A percentile compares a stretch with the other conserved stretches of the same genome.
These are phyloP conservation scores for Prunella vulgaris DNA, from an alignment of 257 asterid species.

Conservation along the genomic window DNA sequence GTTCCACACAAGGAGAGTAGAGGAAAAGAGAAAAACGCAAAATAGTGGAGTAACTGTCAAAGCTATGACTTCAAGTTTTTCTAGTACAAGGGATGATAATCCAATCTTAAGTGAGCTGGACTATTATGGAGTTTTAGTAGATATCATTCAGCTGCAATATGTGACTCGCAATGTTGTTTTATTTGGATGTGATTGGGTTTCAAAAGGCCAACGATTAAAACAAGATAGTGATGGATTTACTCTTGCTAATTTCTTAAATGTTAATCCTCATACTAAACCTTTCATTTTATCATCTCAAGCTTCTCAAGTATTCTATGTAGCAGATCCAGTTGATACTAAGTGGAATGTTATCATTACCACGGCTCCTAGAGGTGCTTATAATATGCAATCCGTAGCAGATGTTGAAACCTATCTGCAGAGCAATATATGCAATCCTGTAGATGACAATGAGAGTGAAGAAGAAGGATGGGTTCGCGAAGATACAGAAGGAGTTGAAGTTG, in stretches of 20 bases:
- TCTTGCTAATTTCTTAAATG: neutral
- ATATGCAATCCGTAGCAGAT: neutral
- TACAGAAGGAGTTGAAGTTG: neutral
- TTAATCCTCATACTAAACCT: neutral
- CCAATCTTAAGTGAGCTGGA: neutral
- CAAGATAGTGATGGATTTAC: conserved; percentile 8
- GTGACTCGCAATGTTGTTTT: neutral
- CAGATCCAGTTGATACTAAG: neutral
- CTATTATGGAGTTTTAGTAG: neutral
- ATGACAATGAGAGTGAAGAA: neutral
- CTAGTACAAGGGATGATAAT: neutral
- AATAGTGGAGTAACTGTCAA: neutral
- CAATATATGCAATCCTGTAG: neutral
- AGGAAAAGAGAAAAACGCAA: neutral
- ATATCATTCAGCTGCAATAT: neutral
- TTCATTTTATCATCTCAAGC: neutral
- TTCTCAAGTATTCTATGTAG: conserved; percentile 4
- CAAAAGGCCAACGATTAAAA: neutral
- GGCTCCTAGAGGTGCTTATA: neutral
- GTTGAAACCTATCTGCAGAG: neutral
- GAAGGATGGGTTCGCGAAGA: neutral
- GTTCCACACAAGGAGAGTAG: neutral
- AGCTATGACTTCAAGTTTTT: neutral
- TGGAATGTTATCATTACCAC: neutral
- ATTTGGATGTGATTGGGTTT: neutral